A percentile compares a stretch with the other conserved stretches of the same genome.
Conservation (phyloP, 805 yeast genomes). For the Zygotorulaspora danielsina region DNA sequence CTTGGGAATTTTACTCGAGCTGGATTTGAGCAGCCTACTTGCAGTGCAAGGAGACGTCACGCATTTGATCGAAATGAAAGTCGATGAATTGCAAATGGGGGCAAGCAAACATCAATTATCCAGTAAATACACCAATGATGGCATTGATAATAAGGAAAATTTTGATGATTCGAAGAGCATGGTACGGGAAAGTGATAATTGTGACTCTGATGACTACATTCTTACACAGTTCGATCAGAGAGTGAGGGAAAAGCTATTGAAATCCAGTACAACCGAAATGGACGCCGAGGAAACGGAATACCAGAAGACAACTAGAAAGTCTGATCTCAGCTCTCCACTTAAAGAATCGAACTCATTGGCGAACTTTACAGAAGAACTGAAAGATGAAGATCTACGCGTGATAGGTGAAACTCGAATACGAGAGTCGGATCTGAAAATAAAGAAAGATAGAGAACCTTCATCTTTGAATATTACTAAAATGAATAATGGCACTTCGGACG, state of each 20-base stretch:
- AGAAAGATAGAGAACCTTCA: neutral
- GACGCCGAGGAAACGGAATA: neutral
- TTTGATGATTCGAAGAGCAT: neutral
- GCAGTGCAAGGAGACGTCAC: slow-evolving; percentile 25
- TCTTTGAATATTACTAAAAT: slow-evolving; percentile 1
- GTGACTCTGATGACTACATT: slow-evolving; percentile 24
- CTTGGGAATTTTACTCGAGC: slow-evolving; percentile 10
- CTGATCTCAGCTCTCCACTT: slow-evolving; percentile 15
- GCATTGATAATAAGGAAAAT: slow-evolving; percentile 4
- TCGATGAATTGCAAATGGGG: neutral
- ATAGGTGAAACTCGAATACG: neutral
- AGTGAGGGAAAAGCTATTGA: slow-evolving; percentile 8
- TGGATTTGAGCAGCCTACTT: slow-evolving; percentile 21
- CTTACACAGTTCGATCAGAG: slow-evolving; percentile 23
- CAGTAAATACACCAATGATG: neutral
- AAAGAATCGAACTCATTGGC: slow-evolving; percentile 12
- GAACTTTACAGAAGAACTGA: slow-evolving; percentile 4
- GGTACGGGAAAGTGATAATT: slow-evolving; percentile 2
- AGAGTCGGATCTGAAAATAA: slow-evolving; percentile 1
- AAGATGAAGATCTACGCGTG: neutral
- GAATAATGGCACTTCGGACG: neutral
- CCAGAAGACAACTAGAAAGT: neutral
- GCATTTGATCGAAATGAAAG: slow-evolving; percentile 14
- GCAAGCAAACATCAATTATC: neutral
- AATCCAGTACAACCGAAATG: slow-evolving; percentile 2